Percentiles rank a stretch among this genome's conserved stretches.
Conservation (phyloP, 1,284 basidiomycete genomes). For the Melanopsichium pennsylvanicum region DNA sequence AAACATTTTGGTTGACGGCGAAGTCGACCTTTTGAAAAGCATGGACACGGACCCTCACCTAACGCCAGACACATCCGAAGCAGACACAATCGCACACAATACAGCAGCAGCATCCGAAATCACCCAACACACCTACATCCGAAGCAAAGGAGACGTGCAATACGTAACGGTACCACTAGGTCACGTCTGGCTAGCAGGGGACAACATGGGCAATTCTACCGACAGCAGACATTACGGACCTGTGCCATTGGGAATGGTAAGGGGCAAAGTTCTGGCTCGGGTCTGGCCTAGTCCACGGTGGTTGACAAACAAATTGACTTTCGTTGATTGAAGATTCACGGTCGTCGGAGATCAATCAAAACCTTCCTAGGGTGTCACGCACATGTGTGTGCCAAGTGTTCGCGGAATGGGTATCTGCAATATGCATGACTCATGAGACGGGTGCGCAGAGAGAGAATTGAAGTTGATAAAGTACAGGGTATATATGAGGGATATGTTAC, state of each 20-base stretch:
- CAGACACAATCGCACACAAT: conserved; percentile 11
- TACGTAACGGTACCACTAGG: conserved; percentile 45
- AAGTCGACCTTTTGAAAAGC: conserved; percentile 24
- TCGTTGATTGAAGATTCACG: conserved; percentile 6
- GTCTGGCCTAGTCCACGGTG: conserved; percentile 37
- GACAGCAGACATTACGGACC: conserved; percentile 93
- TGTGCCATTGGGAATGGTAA: conserved; percentile 82
- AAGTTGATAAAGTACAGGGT: too few relatives aligned
- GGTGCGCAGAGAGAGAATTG: too few relatives aligned
- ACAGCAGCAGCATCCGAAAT: conserved; percentile 6
- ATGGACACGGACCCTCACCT: conserved; percentile 13
- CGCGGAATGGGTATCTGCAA: too few relatives aligned
- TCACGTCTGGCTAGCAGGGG: conserved; percentile 85
- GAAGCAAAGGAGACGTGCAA: conserved; percentile 35
- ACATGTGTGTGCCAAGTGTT: too few relatives aligned
- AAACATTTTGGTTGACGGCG: background rate
- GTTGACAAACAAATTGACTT: conserved; percentile 18
- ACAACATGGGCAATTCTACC: conserved; percentile 82
- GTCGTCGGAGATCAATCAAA: background rate
- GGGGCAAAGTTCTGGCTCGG: conserved; percentile 78
- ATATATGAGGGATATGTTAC: too few relatives aligned
- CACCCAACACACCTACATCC: conserved; percentile 16
- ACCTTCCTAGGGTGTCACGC: too few relatives aligned
- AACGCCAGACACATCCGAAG: background rate
- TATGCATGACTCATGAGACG: too few relatives aligned